Conservation (phyloP, 73 alveolate species). For the Paramecium sexaurelia region DNA sequence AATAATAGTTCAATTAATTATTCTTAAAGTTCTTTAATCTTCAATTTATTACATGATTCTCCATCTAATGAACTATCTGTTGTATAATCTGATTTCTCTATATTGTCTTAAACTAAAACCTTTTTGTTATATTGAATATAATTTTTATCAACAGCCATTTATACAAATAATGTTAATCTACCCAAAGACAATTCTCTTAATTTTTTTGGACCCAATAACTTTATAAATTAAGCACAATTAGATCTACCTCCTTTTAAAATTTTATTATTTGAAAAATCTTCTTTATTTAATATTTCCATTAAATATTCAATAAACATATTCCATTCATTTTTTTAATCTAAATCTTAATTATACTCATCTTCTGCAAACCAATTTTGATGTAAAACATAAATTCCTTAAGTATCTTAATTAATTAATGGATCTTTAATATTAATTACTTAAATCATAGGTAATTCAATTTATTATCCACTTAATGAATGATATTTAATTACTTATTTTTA, state of each 20-base stretch:
- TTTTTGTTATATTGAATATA: constrained; percentile 20
- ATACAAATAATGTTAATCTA: constrained; percentile 28
- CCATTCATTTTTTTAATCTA: constrained; percentile 52
- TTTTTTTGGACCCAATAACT: constrained; percentile 47
- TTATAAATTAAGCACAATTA: constrained; percentile 56
- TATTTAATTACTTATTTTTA: not conserved
- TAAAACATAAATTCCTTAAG: constrained; percentile 37
- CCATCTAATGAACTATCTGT: not conserved
- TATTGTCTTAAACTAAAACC: not conserved
- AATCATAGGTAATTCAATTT: constrained; percentile 4
- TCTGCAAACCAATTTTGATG: constrained; percentile 33
- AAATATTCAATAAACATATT: constrained; percentile 32
- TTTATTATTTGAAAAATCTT: not conserved
- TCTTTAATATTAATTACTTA: not conserved
- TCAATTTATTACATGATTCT: not conserved
- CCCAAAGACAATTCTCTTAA: constrained; percentile 35
- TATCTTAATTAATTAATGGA: constrained; percentile 53
- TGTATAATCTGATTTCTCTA: constrained; percentile 22
- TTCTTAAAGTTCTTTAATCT: not conserved
- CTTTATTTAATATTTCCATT: not conserved
- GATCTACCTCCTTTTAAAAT: constrained; percentile 48
- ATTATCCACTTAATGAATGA: not conserved
- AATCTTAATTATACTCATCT: constrained; percentile 7
- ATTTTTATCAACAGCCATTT: constrained; percentile 58
- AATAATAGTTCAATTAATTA: not conserved